These are phyloP conservation scores for Lactarius quietus DNA, from an alignment of 768 basidiomycete genomes.

Conservation along the genomic window DNA sequence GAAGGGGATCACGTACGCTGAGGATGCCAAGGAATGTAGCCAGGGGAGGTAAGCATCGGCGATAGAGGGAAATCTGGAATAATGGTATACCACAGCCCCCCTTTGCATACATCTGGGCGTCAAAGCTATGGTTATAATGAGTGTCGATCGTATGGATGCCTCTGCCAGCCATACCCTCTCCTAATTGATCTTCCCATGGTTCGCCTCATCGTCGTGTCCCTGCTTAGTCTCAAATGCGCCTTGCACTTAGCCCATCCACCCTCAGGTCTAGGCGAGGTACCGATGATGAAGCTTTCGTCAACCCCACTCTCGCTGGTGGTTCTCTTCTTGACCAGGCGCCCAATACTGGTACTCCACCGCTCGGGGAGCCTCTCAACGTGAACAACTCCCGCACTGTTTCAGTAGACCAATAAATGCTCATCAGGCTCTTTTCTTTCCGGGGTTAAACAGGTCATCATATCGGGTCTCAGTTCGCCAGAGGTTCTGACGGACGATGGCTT, in stretches of 20 bases:
- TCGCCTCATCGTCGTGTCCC: slow-evolving; percentile 3
- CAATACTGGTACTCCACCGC: too few species aligned
- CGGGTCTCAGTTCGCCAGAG: slow-evolving; percentile 17
- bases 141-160: background rate
- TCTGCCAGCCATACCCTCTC: background rate
- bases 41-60: background rate
- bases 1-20: background rate
- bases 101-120: too few species aligned
- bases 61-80: too few species aligned
- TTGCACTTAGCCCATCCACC: background rate
- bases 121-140: background rate
- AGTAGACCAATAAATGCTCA: background rate
- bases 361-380: slow-evolving; percentile 27
- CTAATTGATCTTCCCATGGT: slow-evolving; percentile 2
- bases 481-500: slow-evolving; percentile 24
- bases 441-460: slow-evolving; percentile 20
- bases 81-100: background rate
- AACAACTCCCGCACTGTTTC: background rate
- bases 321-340: background rate
- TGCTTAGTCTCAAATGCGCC: slow-evolving; percentile 9
- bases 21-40: too few species aligned
- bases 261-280: background rate
- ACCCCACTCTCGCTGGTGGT: background rate
- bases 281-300: background rate
- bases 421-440: background rate